phyloP scores from a whole-genome alignment of 78 protist genomes.

The Creolimax fragrantissima region DNA sequence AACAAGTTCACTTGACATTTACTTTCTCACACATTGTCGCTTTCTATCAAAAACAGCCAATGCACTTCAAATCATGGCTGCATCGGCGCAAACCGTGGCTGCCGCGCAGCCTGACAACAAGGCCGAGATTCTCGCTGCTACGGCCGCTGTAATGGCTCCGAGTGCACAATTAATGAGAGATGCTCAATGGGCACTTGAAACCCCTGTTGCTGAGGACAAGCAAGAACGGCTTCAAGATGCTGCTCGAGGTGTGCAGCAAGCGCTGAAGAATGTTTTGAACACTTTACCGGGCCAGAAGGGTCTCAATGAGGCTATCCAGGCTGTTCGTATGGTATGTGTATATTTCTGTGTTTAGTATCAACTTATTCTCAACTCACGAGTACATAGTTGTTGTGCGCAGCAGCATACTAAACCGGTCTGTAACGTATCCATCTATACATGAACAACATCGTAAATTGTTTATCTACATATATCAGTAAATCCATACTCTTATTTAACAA shows the following conservation, averaged over 20 bases:
- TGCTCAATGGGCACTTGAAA: not conserved
- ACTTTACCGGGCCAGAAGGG: constrained; percentile 30
- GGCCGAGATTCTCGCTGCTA: not conserved
- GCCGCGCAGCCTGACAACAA: not conserved
- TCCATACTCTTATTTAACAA: too few relatives aligned
- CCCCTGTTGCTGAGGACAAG: not conserved
- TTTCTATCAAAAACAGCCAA: too few relatives aligned
- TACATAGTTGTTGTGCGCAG: too few relatives aligned
- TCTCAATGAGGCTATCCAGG: not conserved
- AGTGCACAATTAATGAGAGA: not conserved
- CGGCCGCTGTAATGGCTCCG: not conserved
- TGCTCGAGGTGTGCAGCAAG: not conserved
- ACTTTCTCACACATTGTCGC: too few relatives aligned
- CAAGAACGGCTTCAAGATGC: not conserved
- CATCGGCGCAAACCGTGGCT: not conserved
- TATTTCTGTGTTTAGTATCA: not conserved
- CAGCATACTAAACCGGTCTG: too few relatives aligned
- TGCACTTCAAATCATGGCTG: not conserved
- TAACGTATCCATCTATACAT: too few relatives aligned
- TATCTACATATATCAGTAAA: too few relatives aligned
- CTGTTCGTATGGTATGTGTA: not conserved
- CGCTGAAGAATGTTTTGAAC: not conserved
- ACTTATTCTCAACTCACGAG: too few relatives aligned
- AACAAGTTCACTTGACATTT: too few relatives aligned
- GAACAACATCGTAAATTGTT: too few relatives aligned